Evolutionary conservation across 345 rosid genomes (phyloP), one percentile per base, ranked within the genome.

Genomic region (Conringia planisiliqua): DNA sequence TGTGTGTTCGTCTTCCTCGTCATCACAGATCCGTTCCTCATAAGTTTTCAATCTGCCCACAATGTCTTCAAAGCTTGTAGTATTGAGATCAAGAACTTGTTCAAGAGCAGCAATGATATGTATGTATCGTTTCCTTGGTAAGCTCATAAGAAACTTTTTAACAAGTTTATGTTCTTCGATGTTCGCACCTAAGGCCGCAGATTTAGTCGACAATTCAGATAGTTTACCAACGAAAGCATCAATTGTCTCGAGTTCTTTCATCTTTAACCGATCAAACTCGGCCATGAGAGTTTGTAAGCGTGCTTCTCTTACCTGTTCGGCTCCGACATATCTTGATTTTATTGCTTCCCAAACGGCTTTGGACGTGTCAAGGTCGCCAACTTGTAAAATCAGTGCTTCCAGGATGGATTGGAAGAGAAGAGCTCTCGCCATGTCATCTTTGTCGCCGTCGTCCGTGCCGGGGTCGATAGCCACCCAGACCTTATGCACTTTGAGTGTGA

Each of bases 161-260:
- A 50, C 55, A 0, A 50, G 14, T 0, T 50, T 50, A 0, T 14
- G 3, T 10, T 50, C 55, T 3, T 20, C 14, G 1, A 50, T 50
- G 0, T 0, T 0, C 0, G 4, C 29, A 0, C 55, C 42, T 0
- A 50, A 4, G 0, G 55, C 5, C 0, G 14, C 1, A 0, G 29
- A 20, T 1, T 50, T 50, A 1, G 55, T 3, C 5, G 55, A 9
- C 0, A 50, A 0, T 12, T 50, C 55, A 0, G 14, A 10, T 0
- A 47, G 10, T 3, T 47, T 47, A 2, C 5, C 54, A 0, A 3
- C 54, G n/a, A 20, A 48, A 48, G 1, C 7, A 13, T 42, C 46
- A 43, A 14, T 6, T 7, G n/a, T 17, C 5, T 14, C 44, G n/a
- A n/a, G n/a, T n/a, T n/a, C n/a, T n/a, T n/a, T n/a, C n/a, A n/a